Evolutionary conservation across 257 asterid species (phyloP), one percentile per base, ranked within the genome.

Genomic region (Capsicum chinense): DNA sequence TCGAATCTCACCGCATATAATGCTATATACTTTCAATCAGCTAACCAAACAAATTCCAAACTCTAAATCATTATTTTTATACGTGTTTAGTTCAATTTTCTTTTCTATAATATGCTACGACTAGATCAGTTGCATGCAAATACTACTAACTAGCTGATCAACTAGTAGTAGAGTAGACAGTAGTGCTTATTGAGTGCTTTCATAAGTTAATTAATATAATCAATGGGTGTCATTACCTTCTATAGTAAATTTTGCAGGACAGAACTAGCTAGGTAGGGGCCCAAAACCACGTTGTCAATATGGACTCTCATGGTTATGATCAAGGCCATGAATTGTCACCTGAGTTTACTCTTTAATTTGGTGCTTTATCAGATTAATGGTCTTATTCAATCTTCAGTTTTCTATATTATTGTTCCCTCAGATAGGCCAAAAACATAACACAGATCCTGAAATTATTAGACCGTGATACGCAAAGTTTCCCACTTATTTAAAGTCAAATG

Each of bases 401-500:
- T 7, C 5, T 39, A 39, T 39, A 47, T 21, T 7, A 74, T 3
- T 50, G 50, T 50, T 50, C 81, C 62, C 60, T 21, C 62, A 76
- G 21, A 76, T 76, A 76, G 21, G 81, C 47, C 81, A 60, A 74
- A 86, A 35, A 70, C 58, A 60, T 70, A 71, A 88, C 85, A 86
- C 85, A 86, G 84, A 88, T 84, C 58, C 73, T 73, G 62, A 66
- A 16, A 85, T 85, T 6, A 86, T 86, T 81, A 82, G 57, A 47
- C 56, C 6, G 68, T 57, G 84, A 83, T 71, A n/a, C 21, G 52
- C 33, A 19, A 44, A 19, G 86, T 54, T 84, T 69, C 42, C 87
- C 90, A 90, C 88, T 85, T 26, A 7, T n/a, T 17, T 50, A 87
- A 68, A 86, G 56, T 82, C 84, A 50, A 62, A 8, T 64, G 42